Evolutionary conservation across 2,329 filamentous ascomycete species (phyloP).

Genomic region (Botrytis aclada): DNA sequence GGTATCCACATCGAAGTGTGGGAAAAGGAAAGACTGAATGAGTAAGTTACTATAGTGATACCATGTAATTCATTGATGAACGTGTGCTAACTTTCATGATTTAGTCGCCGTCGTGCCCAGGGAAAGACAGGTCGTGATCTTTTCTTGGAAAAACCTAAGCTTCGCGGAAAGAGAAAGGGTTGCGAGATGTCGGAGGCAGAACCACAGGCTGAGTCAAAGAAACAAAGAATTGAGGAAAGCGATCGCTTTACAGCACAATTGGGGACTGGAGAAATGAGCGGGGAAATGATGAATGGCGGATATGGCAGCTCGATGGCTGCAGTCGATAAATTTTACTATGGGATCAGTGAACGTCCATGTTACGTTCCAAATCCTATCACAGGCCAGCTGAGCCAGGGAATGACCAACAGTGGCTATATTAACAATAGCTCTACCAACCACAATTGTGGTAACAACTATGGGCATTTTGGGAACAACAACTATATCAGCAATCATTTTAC

Average conservation of each 20-base stretch:
- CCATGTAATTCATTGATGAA: not conserved
- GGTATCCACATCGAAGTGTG: not conserved
- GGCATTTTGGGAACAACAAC: too few relatives aligned
- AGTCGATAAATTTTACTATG: not conserved
- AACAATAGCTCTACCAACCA: not conserved
- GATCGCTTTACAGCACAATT: not conserved
- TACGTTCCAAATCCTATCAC: not conserved
- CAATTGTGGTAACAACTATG: not conserved
- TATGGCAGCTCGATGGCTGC: not conserved
- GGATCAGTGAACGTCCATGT: not conserved
- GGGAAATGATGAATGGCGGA: accelerated
- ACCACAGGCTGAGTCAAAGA: not conserved
- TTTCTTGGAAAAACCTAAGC: not conserved
- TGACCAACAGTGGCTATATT: not conserved
- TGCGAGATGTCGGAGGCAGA: not conserved
- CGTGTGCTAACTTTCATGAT: not conserved
- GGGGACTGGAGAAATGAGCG: too few relatives aligned
- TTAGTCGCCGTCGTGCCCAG: not conserved
- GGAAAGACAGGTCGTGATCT: not conserved
- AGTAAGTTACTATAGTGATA: not conserved
- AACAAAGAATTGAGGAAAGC: not conserved
- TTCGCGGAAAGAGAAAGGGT: not conserved
- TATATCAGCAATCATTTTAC: accelerated
- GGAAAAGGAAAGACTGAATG: not conserved
- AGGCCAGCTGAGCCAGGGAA: not conserved